These are phyloP conservation scores for Brasenia schreberi DNA, from an alignment of 164 flowering plant genomes.

Conservation along the genomic window DNA sequence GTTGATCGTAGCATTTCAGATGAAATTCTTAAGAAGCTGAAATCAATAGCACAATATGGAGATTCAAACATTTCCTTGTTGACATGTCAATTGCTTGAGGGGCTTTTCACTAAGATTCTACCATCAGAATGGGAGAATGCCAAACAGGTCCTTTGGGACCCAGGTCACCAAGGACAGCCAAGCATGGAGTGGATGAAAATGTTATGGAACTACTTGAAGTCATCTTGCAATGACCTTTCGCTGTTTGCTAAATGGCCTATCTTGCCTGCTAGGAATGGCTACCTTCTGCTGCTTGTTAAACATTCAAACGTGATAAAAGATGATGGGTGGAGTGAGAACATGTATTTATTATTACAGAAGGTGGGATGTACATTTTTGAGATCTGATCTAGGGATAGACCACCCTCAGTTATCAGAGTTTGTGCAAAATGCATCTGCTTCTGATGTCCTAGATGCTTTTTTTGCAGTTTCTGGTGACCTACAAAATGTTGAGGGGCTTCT, in stretches of 20 bases:
- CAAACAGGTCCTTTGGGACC: slow-evolving; percentile 61
- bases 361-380: slow-evolving; percentile 71
- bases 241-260: slow-evolving; percentile 83
- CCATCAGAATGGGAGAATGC: slow-evolving; percentile 77
- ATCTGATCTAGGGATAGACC: slow-evolving; percentile 55
- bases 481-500: slow-evolving; percentile 42
- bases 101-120: slow-evolving; percentile 47
- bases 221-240: slow-evolving; percentile 65
- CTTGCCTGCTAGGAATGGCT: slow-evolving; percentile 52
- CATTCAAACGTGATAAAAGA: slow-evolving; percentile 69
- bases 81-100: slow-evolving; percentile 63
- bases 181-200: slow-evolving; percentile 66
- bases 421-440: slow-evolving; percentile 71
- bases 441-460: slow-evolving; percentile 72
- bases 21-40: slow-evolving; percentile 40
- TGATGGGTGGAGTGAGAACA: slow-evolving; percentile 97
- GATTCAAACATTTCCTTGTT: slow-evolving; percentile 53
- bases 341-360: slow-evolving; percentile 64
- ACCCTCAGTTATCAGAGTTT: slow-evolving; percentile 53
- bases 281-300: slow-evolving; percentile 52
- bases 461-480: slow-evolving; percentile 36
- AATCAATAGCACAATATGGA: slow-evolving; percentile 47
- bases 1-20: slow-evolving; percentile 57
- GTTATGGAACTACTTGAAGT: slow-evolving; percentile 69
- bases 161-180: slow-evolving; percentile 71